Evolutionary conservation across 2,329 filamentous ascomycete species (phyloP), one percentile per base, ranked within the genome.

Genomic region (Scedosporium boydii): DNA sequence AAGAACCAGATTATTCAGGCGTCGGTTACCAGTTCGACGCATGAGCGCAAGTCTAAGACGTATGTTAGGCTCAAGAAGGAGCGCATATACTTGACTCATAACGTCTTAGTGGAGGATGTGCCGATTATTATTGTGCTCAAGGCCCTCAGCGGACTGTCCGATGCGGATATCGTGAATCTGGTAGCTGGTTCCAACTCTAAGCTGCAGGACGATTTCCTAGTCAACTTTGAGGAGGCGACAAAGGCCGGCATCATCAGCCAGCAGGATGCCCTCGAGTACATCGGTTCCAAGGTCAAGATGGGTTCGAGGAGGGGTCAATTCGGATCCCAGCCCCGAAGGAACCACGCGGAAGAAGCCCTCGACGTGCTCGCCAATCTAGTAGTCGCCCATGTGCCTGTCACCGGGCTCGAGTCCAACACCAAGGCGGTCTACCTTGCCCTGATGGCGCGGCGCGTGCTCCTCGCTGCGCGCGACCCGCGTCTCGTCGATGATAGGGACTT

Each of bases 401-500:
- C 91, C 68, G 91, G 91, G 56, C 84, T 96, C 68, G 93, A 99
- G 71, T 98, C 98, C 74, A 87, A 95, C 62, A 93, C 93, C n/a
- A 99, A 99, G 73, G 93, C 93, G 23, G 84, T 98, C 7, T 99
- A 98, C 70, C 86, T 99, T 62, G 93, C 93, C 58, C 91, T 96
- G 79, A 99, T 99, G 95, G 91, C 92, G 29, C 88, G 95, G n/a
- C 86, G 93, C 73, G 93, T 98, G 3, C 77, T 99, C 58, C 96
- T 98, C 90, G 93, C 93, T 1, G 88, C 92, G 70, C 89, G 95
- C 64, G 91, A 99, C 70, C 85, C 90, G 1, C 91, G 89, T 63
- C 80, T 98, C 61, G 91, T 99, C 1, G 95, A 99, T 69, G 95
- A 99, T 73, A 85, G 95, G 71, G 96, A 99, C 76, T 99, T 98